These are phyloP conservation scores for Fusarium citri DNA, from an alignment of 2,329 filamentous ascomycete species.

Conservation along the genomic window DNA sequence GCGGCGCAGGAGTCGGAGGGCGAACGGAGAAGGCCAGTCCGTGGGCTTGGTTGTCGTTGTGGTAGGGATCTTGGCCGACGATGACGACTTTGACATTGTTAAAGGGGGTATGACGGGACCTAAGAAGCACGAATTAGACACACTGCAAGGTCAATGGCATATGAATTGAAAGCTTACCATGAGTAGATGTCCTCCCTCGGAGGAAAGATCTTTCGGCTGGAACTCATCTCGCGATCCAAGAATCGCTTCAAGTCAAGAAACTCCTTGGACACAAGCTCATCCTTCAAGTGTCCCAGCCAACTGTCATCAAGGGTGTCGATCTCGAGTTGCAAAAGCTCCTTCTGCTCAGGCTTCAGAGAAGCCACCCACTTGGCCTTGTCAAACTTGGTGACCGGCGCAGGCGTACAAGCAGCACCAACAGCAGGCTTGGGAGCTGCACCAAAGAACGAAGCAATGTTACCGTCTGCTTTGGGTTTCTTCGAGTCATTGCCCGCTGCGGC, in stretches of 20 bases:
- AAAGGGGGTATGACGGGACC: slow-evolving; percentile 94
- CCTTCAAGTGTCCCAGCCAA: slow-evolving; percentile 90
- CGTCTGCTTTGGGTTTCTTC: slow-evolving; percentile 80
- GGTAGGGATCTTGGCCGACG: slow-evolving; percentile 96
- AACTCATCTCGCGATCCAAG: slow-evolving; percentile 79
- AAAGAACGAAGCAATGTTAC: slow-evolving; percentile 92
- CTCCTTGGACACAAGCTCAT: slow-evolving; percentile 80
- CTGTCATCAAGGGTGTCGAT: slow-evolving; percentile 92
- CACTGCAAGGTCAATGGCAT: neutral
- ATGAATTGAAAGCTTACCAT: slow-evolving; percentile 69
- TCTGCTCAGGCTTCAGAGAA: slow-evolving; percentile 83
- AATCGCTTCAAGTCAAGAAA: slow-evolving; percentile 93
- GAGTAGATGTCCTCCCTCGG: slow-evolving; percentile 92
- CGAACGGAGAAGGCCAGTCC: slow-evolving; percentile 96
- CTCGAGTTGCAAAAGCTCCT: slow-evolving; percentile 83
- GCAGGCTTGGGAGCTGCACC: slow-evolving; percentile 69
- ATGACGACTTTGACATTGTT: slow-evolving; percentile 91
- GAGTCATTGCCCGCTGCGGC: slow-evolving; percentile 60
- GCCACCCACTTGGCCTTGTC: slow-evolving; percentile 93
- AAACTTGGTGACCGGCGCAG: slow-evolving; percentile 67
- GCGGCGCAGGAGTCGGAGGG: slow-evolving; percentile 86
- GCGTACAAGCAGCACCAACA: slow-evolving; percentile 47
- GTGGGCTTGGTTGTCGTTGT: slow-evolving; percentile 95
- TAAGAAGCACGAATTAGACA: slow-evolving; percentile 53
- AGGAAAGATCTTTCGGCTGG: slow-evolving; percentile 85